A percentile compares a stretch with the other conserved stretches of the same genome.
These are phyloP conservation scores for Euphrasia arctica DNA, from an alignment of 305 asterid species.

Conservation along the genomic window DNA sequence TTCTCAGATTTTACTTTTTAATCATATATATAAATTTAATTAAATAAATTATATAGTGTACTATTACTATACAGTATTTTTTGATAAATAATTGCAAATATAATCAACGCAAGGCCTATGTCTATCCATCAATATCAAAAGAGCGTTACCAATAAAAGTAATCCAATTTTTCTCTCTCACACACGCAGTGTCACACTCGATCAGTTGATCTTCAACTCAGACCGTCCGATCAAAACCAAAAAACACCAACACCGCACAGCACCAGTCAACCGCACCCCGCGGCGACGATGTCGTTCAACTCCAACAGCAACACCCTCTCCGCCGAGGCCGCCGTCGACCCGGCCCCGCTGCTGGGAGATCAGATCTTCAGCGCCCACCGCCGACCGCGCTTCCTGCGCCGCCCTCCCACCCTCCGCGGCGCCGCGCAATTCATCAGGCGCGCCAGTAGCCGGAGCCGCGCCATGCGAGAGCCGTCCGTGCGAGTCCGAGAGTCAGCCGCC, in stretches of 20 bases:
- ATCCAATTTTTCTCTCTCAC: conserved; percentile 13
- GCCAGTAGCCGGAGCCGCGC: conserved; percentile 71
- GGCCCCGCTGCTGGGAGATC: conserved; percentile 60
- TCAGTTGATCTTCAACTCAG: conserved; percentile 22
- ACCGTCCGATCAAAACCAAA: conserved; percentile 28
- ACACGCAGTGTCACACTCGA: neutral
- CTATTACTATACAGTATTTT: neutral
- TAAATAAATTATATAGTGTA: too few species aligned
- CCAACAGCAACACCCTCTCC: conserved; percentile 25
- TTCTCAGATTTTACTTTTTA: too few species aligned
- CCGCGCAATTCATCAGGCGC: conserved; percentile 78
- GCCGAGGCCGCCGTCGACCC: conserved; percentile 38
- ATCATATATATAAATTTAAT: too few species aligned
- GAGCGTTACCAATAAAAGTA: neutral
- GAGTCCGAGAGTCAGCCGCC: conserved; percentile 82
- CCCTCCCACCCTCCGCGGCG: conserved; percentile 70
- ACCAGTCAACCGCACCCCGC: conserved; percentile 20
- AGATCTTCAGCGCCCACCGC: conserved; percentile 43
- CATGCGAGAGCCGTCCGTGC: conserved; percentile 81
- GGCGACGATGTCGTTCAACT: conserved; percentile 32
- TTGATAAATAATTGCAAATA: neutral
- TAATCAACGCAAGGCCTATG: too few species aligned
- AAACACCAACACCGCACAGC: neutral
- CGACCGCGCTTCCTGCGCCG: conserved; percentile 57
- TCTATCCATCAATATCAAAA: neutral